Conservation (phyloP, 2,329 filamentous ascomycete species). For the Penicillium digitatum region DNA sequence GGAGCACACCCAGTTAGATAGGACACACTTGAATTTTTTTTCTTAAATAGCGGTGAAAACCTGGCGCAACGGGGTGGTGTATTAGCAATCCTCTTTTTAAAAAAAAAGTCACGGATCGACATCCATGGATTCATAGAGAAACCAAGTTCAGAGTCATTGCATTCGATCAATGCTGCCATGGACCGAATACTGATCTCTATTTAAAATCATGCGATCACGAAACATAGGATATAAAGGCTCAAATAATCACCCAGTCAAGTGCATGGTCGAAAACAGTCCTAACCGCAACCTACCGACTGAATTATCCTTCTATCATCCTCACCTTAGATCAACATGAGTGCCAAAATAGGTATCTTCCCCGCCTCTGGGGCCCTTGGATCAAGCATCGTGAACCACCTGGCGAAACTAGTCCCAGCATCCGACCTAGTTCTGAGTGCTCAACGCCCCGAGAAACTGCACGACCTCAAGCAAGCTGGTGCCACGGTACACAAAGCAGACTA, state of each 20-base stretch:
- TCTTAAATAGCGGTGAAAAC: not conserved
- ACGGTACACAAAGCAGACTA: constrained; percentile 47
- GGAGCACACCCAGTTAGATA: not conserved
- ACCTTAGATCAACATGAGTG: constrained; percentile 10
- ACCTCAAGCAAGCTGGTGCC: constrained; percentile 18
- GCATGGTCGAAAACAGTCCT: not conserved
- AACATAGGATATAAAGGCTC: not conserved
- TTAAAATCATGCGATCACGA: not conserved
- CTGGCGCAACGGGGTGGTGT: not conserved
- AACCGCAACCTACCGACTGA: not conserved
- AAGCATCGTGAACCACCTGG: constrained; percentile 50
- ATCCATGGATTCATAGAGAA: not conserved
- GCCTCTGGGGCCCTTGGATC: constrained; percentile 52
- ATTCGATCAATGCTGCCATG: not conserved
- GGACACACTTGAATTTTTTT: not conserved
- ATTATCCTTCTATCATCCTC: not conserved
- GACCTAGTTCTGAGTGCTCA: constrained; percentile 50
- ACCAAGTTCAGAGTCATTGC: not conserved
- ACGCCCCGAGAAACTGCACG: constrained; percentile 21
- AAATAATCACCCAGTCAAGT: not conserved
- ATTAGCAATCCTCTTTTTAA: not conserved
- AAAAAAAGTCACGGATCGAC: not conserved
- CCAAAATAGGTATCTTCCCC: constrained; percentile 41
- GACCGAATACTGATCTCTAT: not conserved
- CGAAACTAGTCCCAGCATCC: constrained; percentile 42